Percentiles rank a stretch among this genome's conserved stretches.
phyloP scores from a whole-genome alignment of 1,284 basidiomycete genomes.

The Fomitopsis schrenkii region DNA sequence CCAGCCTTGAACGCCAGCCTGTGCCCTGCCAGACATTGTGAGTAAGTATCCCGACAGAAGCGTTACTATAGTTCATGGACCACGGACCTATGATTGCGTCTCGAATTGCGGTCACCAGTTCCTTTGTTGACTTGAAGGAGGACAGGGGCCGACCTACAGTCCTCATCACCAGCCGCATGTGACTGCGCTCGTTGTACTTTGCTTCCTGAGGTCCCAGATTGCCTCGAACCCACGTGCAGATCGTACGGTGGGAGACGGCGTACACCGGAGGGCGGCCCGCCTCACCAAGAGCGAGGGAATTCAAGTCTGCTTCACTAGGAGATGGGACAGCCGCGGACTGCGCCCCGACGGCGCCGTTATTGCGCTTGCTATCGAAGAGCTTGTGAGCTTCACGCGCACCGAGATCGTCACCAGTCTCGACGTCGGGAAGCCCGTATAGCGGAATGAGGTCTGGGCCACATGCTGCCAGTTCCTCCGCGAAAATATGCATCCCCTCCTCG shows the following conservation, averaged over 20 bases:
- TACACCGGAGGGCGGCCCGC: background rate
- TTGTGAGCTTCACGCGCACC: background rate
- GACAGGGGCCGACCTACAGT: background rate
- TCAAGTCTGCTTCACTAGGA: background rate
- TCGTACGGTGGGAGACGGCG: background rate
- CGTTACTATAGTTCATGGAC: no score
- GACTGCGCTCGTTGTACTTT: background rate
- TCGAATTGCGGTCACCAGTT: background rate
- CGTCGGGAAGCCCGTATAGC: background rate
- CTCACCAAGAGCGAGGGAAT: background rate
- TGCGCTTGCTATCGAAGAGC: background rate
- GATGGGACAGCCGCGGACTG: background rate
- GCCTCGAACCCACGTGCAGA: background rate
- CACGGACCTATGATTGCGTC: background rate
- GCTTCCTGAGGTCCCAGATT: background rate
- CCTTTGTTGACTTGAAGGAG: background rate
- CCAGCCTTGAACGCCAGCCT: background rate
- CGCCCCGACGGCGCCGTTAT: background rate
- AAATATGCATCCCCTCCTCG: background rate
- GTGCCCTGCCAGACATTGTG: background rate
- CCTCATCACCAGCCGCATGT: background rate
- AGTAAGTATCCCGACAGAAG: no score
- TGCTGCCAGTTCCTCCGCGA: background rate
- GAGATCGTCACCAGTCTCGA: background rate
- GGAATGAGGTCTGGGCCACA: no score